phyloP scores from a whole-genome alignment of 2,329 filamentous ascomycete genomes.

The Pseudocercospora vitis region DNA sequence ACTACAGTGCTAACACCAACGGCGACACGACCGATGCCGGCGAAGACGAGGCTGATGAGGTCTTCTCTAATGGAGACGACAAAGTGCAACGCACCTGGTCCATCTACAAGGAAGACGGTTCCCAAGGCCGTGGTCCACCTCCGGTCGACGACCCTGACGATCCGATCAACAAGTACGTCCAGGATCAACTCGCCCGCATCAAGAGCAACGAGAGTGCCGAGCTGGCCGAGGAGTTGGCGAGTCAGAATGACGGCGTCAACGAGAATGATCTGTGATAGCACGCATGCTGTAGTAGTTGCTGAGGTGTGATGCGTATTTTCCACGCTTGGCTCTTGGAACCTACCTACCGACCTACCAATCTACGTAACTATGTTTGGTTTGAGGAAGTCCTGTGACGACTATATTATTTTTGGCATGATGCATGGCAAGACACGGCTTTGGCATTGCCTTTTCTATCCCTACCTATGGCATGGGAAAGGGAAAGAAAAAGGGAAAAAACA shows the following conservation, averaged over 20 bases:
- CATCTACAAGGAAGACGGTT: constrained; percentile 58
- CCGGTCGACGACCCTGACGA: constrained; percentile 44
- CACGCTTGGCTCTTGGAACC: neutral
- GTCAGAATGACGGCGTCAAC: constrained; percentile 43
- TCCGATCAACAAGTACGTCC: constrained; percentile 79
- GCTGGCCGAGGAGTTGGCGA: constrained; percentile 64
- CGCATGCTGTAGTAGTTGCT: neutral
- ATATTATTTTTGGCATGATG: too few species aligned
- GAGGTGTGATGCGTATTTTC: neutral
- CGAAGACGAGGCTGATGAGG: constrained; percentile 39
- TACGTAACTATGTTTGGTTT: too few species aligned
- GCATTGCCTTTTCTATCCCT: too few species aligned
- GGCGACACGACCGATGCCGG: constrained; percentile 39
- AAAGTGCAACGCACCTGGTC: constrained; percentile 42
- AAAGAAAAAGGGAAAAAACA: too few species aligned
- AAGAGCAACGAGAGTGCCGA: constrained; percentile 58
- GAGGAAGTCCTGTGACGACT: too few species aligned
- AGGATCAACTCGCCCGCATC: constrained; percentile 74
- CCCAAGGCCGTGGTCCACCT: constrained; percentile 29
- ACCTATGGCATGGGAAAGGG: too few species aligned
- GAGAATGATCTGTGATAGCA: constrained; percentile 16
- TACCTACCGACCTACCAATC: too few species aligned
- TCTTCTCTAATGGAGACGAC: constrained; percentile 25
- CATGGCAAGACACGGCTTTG: too few species aligned
- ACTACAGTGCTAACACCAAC: constrained; percentile 55